phyloP scores from a whole-genome alignment of 1,284 basidiomycete species.

The Mycosarcoma maydis region DNA sequence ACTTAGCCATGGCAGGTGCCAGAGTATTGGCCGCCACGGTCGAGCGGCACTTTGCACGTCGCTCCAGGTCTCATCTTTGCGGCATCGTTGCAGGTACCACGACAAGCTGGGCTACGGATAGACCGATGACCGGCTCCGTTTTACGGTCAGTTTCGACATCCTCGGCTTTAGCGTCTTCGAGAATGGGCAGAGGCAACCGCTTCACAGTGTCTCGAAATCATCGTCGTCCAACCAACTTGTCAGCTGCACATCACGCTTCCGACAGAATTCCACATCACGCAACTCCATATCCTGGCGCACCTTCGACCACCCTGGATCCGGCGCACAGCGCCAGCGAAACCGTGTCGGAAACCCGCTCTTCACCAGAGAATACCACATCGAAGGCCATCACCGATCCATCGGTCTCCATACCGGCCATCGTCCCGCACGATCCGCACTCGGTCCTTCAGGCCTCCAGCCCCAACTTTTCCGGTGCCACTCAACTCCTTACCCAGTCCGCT shows the following conservation, averaged over 20 bases:
- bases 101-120: too few species aligned
- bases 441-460: conserved; percentile 24
- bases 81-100: too few species aligned
- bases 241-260: background rate
- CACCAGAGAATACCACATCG: background rate
- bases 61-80: too few species aligned
- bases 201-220: conserved; percentile 12
- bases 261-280: background rate
- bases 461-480: conserved; percentile 18
- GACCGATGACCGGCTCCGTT: background rate
- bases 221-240: conserved; percentile 2
- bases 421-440: conserved; percentile 32
- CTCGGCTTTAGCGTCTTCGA: background rate
- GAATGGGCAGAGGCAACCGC: conserved; percentile 9
- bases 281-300: background rate
- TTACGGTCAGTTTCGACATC: conserved; percentile 4
- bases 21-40: conserved; percentile 7
- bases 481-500: conserved; percentile 45
- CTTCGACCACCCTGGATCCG: background rate
- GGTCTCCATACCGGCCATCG: conserved; percentile 18
- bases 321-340: background rate
- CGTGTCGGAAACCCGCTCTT: background rate
- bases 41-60: conserved; percentile 10
- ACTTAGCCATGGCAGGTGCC: conserved; percentile 8
- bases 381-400: conserved; percentile 17